phyloP scores from a whole-genome alignment of 2,329 filamentous ascomycete species.

The Coleophoma eucalyptorum region DNA sequence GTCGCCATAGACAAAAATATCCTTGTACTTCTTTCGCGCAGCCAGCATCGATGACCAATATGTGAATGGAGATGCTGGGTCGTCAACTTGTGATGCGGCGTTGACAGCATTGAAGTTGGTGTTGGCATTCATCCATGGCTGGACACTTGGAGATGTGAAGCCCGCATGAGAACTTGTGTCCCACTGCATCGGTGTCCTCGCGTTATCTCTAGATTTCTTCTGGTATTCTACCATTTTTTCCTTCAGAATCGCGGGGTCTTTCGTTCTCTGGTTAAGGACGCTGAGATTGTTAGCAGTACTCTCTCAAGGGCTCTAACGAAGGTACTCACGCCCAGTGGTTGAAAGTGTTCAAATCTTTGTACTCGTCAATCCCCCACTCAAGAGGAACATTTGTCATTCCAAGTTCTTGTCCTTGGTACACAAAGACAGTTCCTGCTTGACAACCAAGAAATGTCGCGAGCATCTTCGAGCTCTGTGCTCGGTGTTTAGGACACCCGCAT shows the following conservation, averaged over 20 bases:
- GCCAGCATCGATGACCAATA: slow-evolving; percentile 60
- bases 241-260: slow-evolving; percentile 33
- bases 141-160: slow-evolving; percentile 50
- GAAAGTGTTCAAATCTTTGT: slow-evolving; percentile 63
- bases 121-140: slow-evolving; percentile 70
- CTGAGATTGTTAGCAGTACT: slow-evolving; percentile 17
- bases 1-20: slow-evolving; percentile 65
- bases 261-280: slow-evolving; percentile 25
- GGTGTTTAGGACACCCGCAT: slow-evolving; percentile 35
- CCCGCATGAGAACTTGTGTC: slow-evolving; percentile 54
- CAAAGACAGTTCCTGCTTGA: slow-evolving; percentile 50
- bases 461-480: slow-evolving; percentile 45
- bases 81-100: slow-evolving; percentile 46
- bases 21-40: slow-evolving; percentile 54
- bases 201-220: slow-evolving; percentile 63
- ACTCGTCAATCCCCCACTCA: slow-evolving; percentile 60
- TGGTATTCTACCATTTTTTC: slow-evolving; percentile 44
- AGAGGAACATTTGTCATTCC: slow-evolving; percentile 53
- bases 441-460: slow-evolving; percentile 45
- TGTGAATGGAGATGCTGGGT: slow-evolving; percentile 48
- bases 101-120: slow-evolving; percentile 60
- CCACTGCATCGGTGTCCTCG: slow-evolving; percentile 72
- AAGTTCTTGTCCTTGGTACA: slow-evolving; percentile 59
- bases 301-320: slow-evolving; percentile 15
- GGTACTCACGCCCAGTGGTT: slow-evolving; percentile 39